Conservation (phyloP, 805 yeast species). For the Suhomyces sp. region DNA sequence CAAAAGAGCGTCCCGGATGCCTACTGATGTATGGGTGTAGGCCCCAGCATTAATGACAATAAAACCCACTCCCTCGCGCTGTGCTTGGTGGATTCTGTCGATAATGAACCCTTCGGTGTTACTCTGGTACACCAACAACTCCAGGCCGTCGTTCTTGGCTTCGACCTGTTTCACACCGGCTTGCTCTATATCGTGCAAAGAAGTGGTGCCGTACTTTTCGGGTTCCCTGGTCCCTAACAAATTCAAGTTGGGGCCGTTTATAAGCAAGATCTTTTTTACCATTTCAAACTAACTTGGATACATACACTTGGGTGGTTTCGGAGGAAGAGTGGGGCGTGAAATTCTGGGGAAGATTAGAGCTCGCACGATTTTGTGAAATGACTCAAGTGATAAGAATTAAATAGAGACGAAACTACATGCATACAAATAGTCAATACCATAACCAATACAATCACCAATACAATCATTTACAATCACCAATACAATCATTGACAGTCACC, state of each 20-base stretch:
- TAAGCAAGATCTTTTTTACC: constrained; percentile 42
- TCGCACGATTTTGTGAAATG: not conserved
- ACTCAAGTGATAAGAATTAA: no score
- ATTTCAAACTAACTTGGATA: no score
- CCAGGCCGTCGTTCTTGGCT: constrained; percentile 28
- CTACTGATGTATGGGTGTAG: constrained; percentile 51
- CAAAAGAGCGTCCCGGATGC: constrained; percentile 47
- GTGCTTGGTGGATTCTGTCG: constrained; percentile 48
- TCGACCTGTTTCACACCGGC: constrained; percentile 35
- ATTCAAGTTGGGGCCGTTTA: constrained; percentile 51
- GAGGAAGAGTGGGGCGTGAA: not conserved
- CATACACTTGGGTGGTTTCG: not conserved
- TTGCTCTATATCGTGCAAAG: constrained; percentile 41
- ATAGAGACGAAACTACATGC: no score
- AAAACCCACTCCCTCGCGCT: constrained; percentile 40
- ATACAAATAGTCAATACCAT: no score
- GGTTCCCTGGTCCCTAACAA: constrained; percentile 50
- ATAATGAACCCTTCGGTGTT: constrained; percentile 47
- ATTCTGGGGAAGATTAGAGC: not conserved
- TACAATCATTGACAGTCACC: no score
- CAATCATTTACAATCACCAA: no score
- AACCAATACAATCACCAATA: no score
- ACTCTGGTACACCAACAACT: constrained; percentile 36
- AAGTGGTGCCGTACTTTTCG: constrained; percentile 48
- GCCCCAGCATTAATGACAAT: constrained; percentile 53